phyloP scores from a whole-genome alignment of 108 stramenopile genomes.

The Cyclotella sp. region DNA sequence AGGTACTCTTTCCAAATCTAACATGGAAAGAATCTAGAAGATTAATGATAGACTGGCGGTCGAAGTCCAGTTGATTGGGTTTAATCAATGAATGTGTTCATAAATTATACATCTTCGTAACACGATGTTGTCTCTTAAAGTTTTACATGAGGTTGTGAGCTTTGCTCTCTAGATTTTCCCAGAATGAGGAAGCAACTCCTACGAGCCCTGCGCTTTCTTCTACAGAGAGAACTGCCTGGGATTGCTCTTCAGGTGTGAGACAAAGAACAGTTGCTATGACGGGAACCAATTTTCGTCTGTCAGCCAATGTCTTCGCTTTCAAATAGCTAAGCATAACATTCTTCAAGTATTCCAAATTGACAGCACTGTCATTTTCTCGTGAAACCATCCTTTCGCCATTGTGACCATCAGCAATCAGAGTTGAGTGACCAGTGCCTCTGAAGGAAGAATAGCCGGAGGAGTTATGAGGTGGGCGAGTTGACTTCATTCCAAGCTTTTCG shows the following conservation, averaged over 20 bases:
- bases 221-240: slow-evolving; percentile 58
- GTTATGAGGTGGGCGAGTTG: slow-evolving; percentile 22
- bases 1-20: neutral
- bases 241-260: slow-evolving; percentile 80
- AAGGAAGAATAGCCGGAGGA: slow-evolving; percentile 31
- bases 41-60: no score
- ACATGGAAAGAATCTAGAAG: no score
- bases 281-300: slow-evolving; percentile 78
- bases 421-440: slow-evolving; percentile 21
- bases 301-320: slow-evolving; percentile 70
- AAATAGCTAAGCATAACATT: slow-evolving; percentile 87
- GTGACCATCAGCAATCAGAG: neutral
- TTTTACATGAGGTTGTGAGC: slow-evolving; percentile 45
- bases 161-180: slow-evolving; percentile 59
- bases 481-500: slow-evolving; percentile 62
- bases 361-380: slow-evolving; percentile 51
- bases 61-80: no score
- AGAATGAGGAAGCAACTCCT: slow-evolving; percentile 59
- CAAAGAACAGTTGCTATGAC: slow-evolving; percentile 85
- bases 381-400: slow-evolving; percentile 3
- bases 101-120: neutral
- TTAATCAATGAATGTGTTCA: no score
- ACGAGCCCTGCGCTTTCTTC: slow-evolving; percentile 60
- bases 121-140: neutral
- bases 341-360: slow-evolving; percentile 88